phyloP scores from a whole-genome alignment of 371 early-diverging fungal genomes.

The Mortierella polycephala region DNA sequence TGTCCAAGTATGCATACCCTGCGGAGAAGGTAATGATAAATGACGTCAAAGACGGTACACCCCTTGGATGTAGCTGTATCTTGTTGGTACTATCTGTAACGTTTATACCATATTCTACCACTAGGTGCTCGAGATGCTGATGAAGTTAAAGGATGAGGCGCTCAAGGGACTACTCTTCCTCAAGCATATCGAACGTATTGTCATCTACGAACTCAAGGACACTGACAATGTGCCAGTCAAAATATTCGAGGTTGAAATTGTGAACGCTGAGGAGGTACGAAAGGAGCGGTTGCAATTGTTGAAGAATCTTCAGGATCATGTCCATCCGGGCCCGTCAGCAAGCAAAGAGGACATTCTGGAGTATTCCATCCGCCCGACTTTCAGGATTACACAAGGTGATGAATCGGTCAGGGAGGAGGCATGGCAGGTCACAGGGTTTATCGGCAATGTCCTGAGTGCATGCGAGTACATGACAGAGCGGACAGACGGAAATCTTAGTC shows the following conservation, averaged over 20 bases:
- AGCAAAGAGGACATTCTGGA: slow-evolving; percentile 10
- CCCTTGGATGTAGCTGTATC: neutral
- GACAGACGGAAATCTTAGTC: slow-evolving; percentile 15
- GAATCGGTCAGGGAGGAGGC: neutral
- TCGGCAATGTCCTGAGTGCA: slow-evolving; percentile 31
- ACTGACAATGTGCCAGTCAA: slow-evolving; percentile 9
- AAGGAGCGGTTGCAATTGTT: slow-evolving; percentile 13
- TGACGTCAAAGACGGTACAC: neutral
- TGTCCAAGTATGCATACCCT: slow-evolving; percentile 21
- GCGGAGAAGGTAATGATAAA: slow-evolving; percentile 18
- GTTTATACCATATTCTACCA: neutral
- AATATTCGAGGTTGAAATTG: slow-evolving; percentile 39
- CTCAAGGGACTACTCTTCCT: slow-evolving; percentile 45
- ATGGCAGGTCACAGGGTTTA: slow-evolving; percentile 39
- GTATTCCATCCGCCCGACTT: slow-evolving; percentile 22
- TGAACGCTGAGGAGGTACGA: slow-evolving; percentile 33
- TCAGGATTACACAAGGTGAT: slow-evolving; percentile 21
- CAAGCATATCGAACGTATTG: slow-evolving; percentile 48
- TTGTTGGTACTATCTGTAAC: neutral
- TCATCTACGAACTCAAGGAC: slow-evolving; percentile 44
- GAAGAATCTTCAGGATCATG: slow-evolving; percentile 8
- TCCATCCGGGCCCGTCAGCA: neutral
- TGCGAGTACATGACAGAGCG: slow-evolving; percentile 12
- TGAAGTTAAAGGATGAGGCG: slow-evolving; percentile 31
- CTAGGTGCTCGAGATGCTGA: slow-evolving; percentile 33